Percentiles rank a stretch among this genome's conserved stretches.
Evolutionary conservation across 768 basidiomycete genomes (phyloP).

Genomic region (Lanmaoa pseudosensibilis): DNA sequence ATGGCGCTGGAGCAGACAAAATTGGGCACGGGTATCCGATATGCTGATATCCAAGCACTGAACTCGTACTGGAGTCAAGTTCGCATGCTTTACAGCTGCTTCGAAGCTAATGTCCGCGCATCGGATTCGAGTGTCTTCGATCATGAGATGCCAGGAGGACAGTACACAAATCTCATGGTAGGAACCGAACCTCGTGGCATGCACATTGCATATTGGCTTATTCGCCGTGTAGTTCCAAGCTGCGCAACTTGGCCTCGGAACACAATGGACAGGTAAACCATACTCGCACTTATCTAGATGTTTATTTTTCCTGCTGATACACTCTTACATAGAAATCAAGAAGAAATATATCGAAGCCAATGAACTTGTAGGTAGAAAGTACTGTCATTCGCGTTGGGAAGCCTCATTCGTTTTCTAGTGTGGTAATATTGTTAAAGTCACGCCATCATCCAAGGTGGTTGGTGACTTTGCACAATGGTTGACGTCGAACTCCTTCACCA

Average conservation of each 20-base stretch:
- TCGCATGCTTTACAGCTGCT: slow-evolving; percentile 91
- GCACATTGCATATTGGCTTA: slow-evolving; percentile 21
- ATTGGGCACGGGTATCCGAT: slow-evolving; percentile 93
- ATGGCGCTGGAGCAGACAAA: slow-evolving; percentile 92
- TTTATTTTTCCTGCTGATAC: slow-evolving; percentile 8
- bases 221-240: slow-evolving; percentile 83
- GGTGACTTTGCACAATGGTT: slow-evolving; percentile 99
- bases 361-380: slow-evolving; percentile 65
- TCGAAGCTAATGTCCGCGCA: slow-evolving; percentile 96
- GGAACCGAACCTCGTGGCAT: slow-evolving; percentile 24
- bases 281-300: slow-evolving; percentile 7
- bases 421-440: slow-evolving; percentile 98
- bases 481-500: slow-evolving; percentile 90
- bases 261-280: slow-evolving; percentile 82
- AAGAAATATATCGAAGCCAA: slow-evolving; percentile 99
- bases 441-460: slow-evolving; percentile 97
- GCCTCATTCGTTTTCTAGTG: slow-evolving; percentile 51
- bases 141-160: slow-evolving; percentile 99
- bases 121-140: slow-evolving; percentile 98
- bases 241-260: slow-evolving; percentile 92
- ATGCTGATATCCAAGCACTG: slow-evolving; percentile 94
- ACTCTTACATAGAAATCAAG: slow-evolving; percentile 71
- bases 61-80: slow-evolving; percentile 99
- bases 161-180: slow-evolving; percentile 93
- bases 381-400: not conserved